These are phyloP conservation scores for Cucurbita maxima DNA, from an alignment of 306 rosid genomes.

Conservation along the genomic window DNA sequence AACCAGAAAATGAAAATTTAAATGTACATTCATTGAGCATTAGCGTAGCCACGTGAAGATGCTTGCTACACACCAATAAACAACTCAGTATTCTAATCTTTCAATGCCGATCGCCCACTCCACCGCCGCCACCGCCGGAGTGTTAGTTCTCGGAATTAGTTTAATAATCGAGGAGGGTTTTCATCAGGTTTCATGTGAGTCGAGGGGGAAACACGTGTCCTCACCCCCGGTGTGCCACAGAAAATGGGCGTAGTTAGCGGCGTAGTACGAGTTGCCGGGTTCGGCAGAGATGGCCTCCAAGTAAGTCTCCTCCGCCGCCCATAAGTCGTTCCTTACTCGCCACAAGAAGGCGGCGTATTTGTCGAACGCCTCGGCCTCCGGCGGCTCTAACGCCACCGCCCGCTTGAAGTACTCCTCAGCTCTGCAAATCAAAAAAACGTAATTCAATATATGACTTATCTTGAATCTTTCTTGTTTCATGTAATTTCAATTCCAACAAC, in stretches of 20 bases:
- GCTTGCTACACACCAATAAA: background rate
- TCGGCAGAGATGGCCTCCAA: constrained; percentile 73
- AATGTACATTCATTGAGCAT: background rate
- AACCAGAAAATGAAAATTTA: background rate
- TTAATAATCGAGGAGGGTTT: background rate
- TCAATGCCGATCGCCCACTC: background rate
- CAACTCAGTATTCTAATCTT: background rate
- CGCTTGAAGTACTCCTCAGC: constrained; percentile 82
- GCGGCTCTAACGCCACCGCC: constrained; percentile 41
- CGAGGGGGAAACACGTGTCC: constrained; percentile 74
- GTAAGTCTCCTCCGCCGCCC: constrained; percentile 85
- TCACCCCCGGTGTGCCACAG: constrained; percentile 92
- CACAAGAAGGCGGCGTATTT: constrained; percentile 80
- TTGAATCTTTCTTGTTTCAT: background rate
- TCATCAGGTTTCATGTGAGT: constrained; percentile 24
- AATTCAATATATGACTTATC: background rate
- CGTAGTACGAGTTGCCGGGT: constrained; percentile 53
- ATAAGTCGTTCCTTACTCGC: constrained; percentile 56
- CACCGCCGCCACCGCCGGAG: background rate
- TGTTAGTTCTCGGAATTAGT: background rate
- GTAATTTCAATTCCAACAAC: background rate
- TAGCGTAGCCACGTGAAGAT: background rate
- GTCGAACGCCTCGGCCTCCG: constrained; percentile 67
- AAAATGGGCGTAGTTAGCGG: constrained; percentile 81
- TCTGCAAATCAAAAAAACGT: constrained; percentile 16